Percentiles rank a stretch among this genome's conserved stretches.
phyloP scores from a whole-genome alignment of 2,329 filamentous ascomycete species.

The Ceratocystis cacaofunesta region DNA sequence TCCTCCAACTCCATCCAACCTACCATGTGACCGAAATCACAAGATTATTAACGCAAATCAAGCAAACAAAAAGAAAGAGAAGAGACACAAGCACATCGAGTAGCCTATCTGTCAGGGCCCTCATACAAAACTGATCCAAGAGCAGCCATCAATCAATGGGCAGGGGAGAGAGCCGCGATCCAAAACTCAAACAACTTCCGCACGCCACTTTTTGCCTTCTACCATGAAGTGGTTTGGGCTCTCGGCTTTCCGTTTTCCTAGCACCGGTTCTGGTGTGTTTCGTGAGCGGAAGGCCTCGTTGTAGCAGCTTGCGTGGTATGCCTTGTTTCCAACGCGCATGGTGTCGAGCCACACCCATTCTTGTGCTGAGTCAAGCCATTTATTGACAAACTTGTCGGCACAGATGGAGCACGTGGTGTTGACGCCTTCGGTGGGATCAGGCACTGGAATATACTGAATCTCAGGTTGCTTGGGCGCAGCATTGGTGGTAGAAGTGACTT shows the following conservation, averaged over 20 bases:
- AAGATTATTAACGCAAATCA: not conserved
- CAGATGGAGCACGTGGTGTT: conserved; percentile 84
- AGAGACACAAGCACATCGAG: not conserved
- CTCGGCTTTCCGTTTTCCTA: conserved; percentile 61
- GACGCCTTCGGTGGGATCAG: conserved; percentile 57
- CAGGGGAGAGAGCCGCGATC: not conserved
- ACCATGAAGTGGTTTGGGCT: conserved; percentile 12
- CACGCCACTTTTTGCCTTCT: conserved; percentile 17
- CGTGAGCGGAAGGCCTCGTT: conserved; percentile 61
- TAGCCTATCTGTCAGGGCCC: not conserved
- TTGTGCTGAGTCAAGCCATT: conserved; percentile 82
- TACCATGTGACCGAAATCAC: not conserved
- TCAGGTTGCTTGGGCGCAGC: conserved; percentile 35
- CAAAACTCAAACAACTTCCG: conserved; percentile 12
- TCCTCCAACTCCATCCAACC: not conserved
- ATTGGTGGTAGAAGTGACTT: conserved; percentile 26
- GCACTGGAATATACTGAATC: conserved; percentile 66
- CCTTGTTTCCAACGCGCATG: conserved; percentile 57
- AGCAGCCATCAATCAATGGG: not conserved
- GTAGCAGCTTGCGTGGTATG: conserved; percentile 84
- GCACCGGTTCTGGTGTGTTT: conserved; percentile 38
- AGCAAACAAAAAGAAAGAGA: not conserved
- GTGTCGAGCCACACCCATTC: conserved; percentile 97
- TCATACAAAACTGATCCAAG: not conserved
- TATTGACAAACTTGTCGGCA: conserved; percentile 84